Conservation (phyloP, 2,329 filamentous ascomycete genomes). For the Exophiala sp. region DNA sequence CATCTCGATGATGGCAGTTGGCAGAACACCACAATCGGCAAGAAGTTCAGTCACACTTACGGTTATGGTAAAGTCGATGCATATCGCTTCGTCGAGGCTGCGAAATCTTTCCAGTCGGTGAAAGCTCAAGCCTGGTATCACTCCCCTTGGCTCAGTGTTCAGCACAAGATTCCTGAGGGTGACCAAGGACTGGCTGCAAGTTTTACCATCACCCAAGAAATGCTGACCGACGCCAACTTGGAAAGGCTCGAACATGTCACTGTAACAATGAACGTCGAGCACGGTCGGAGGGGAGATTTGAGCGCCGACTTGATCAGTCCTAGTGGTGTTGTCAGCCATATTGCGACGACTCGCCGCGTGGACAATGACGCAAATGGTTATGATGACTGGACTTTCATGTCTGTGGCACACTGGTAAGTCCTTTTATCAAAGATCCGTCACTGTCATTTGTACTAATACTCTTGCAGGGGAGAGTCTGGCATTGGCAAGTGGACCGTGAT, state of each 20-base stretch:
- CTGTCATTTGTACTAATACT: conserved; percentile 33
- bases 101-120: conserved; percentile 79
- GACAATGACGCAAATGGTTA: conserved; percentile 71
- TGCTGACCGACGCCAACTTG: conserved; percentile 78
- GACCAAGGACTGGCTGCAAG: conserved; percentile 70
- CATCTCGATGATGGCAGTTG: conserved; percentile 72
- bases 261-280: conserved; percentile 93
- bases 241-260: conserved; percentile 90
- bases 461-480: conserved; percentile 74
- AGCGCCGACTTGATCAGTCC: conserved; percentile 91
- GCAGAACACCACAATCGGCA: conserved; percentile 76
- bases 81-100: conserved; percentile 76
- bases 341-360: conserved; percentile 69
- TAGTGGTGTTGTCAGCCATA: conserved; percentile 73
- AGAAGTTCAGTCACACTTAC: conserved; percentile 88
- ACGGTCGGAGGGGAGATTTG: conserved; percentile 81
- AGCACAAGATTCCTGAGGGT: conserved; percentile 80
- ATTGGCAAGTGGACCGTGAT: conserved; percentile 87
- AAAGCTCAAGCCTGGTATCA: conserved; percentile 96
- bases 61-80: conserved; percentile 95
- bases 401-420: conserved; percentile 84
- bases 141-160: conserved; percentile 90
- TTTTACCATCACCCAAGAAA: conserved; percentile 78
- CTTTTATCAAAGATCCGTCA: not conserved
- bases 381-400: conserved; percentile 98